Base-by-base conservation (phyloP, 352 stramenopile genomes). In the Phytophthora agathidicida region DNA sequence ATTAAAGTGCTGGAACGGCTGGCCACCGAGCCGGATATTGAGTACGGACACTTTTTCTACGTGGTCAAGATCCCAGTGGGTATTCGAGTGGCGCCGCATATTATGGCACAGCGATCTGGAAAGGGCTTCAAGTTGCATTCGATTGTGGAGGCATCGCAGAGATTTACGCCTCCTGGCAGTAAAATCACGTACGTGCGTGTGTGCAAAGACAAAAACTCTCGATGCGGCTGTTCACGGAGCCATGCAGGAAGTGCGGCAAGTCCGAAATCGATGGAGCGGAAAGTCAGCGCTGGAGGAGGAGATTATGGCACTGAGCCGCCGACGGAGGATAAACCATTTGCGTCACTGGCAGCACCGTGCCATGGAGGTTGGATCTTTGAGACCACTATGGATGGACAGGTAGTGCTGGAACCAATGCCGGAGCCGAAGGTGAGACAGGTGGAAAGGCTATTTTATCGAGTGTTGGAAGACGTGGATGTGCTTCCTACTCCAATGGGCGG, bases 141-240 rank as follows among this genome's bases (percentile, higher is more conserved):
- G 52, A 89, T 94, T 32, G 85, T 94, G 5, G 82, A 94, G 71
- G 85, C 73, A 2, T 92, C 85, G 19, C 82, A 94, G 60, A 72
- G 85, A 7, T 94, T 94, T 61, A 94, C 85, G 7, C 85, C 85
- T 0, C 80, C 82, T 13, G 80, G 82, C 1, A 92, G 82, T 51
- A 90, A 90, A 44, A 89, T 94, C 54, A 92, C 85, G 38, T 94
- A 94, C 30, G 82, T 94, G 14, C 83, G 84, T n/a, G 76, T 94
- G 1, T 89, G 80, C 28, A 84, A 85, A 27, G 84, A 94, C 33
- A 89, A 89, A 47, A 88, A 83, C 53, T 80, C 50, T 37, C 78
- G 69, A 1, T 88, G 77, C 33, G 76, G 66, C 4, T 91, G 77
- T 30, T 85, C 74, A 33, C 46, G 72, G 19, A 79, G 55, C 17